Percentiles rank a stretch among this genome's conserved stretches.
Conservation (phyloP, 1,284 basidiomycete species). For the Kwoniella shivajii region DNA sequence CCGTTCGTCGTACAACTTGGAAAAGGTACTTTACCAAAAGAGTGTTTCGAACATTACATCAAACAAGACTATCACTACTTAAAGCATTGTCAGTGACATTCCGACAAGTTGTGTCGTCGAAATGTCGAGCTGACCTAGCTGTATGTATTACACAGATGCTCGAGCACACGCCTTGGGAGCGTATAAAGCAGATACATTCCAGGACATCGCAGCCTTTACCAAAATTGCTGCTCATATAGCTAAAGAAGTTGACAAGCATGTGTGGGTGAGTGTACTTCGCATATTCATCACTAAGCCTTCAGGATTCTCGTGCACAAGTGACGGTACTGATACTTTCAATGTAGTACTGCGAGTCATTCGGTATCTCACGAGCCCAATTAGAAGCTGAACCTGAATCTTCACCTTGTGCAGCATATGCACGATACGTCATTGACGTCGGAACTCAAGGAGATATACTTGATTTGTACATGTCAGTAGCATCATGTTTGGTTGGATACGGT, state of each 20-base stretch:
- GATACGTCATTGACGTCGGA: constrained; percentile 79
- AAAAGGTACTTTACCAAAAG: constrained; percentile 65
- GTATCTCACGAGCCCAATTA: constrained; percentile 65
- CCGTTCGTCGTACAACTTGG: constrained; percentile 78
- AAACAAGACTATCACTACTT: constrained; percentile 62
- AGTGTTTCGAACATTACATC: constrained; percentile 82
- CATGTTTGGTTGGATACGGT: constrained; percentile 91
- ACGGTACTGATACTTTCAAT: not conserved
- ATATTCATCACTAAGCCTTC: not conserved
- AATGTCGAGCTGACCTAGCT: constrained; percentile 3
- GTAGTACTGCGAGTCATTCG: constrained; percentile 69
- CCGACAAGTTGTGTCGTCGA: not conserved
- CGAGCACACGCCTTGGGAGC: constrained; percentile 66
- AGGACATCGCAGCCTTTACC: constrained; percentile 67
- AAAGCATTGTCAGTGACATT: constrained; percentile 47
- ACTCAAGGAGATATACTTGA: constrained; percentile 71
- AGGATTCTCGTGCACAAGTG: not conserved
- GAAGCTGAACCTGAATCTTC: constrained; percentile 65
- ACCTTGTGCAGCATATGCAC: constrained; percentile 78
- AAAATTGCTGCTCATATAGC: constrained; percentile 68
- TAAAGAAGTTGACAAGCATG: constrained; percentile 73
- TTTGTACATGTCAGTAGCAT: constrained; percentile 76
- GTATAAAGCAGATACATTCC: constrained; percentile 71
- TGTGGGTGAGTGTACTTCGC: constrained; percentile 47
- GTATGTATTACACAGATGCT: constrained; percentile 43